Evolutionary conservation across 2,329 filamentous ascomycete species (phyloP).

Genomic region (Botryosphaeria dothidea): DNA sequence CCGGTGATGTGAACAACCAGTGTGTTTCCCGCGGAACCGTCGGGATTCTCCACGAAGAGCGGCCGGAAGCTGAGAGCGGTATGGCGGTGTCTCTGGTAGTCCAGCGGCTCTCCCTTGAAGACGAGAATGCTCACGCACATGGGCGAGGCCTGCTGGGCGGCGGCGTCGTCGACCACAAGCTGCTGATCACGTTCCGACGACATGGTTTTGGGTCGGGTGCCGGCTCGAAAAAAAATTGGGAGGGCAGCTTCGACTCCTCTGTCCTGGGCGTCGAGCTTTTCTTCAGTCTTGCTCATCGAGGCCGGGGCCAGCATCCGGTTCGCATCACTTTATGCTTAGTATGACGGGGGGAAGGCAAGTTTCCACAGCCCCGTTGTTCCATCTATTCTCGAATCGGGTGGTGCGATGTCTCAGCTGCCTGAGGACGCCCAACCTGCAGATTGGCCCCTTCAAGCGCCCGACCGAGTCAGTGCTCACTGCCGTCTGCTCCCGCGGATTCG

Average conservation of each 20-base stretch:
- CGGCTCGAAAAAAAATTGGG: background rate
- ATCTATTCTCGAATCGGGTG: background rate
- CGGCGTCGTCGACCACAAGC: background rate
- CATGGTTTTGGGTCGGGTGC: background rate
- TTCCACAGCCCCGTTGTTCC: background rate
- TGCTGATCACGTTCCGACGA: background rate
- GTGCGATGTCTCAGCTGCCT: constrained; percentile 3
- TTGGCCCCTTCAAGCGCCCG: background rate
- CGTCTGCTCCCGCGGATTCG: background rate
- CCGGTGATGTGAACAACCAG: constrained; percentile 13
- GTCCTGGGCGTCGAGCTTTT: background rate
- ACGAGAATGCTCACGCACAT: constrained; percentile 9
- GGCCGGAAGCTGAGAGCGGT: constrained; percentile 16
- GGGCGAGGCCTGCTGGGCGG: background rate
- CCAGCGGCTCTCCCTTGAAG: constrained; percentile 15
- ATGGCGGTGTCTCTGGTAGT: constrained; percentile 15
- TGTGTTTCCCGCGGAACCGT: background rate
- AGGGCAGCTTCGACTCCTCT: background rate
- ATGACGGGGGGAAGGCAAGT: background rate
- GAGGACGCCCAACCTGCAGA: constrained; percentile 2
- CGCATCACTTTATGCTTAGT: background rate
- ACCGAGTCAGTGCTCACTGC: background rate
- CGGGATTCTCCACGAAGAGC: background rate
- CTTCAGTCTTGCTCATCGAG: background rate
- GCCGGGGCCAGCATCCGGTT: background rate